A percentile compares a stretch with the other conserved stretches of the same genome.
phyloP scores from a whole-genome alignment of 768 basidiomycete genomes.

The Russula ochroleuca region DNA sequence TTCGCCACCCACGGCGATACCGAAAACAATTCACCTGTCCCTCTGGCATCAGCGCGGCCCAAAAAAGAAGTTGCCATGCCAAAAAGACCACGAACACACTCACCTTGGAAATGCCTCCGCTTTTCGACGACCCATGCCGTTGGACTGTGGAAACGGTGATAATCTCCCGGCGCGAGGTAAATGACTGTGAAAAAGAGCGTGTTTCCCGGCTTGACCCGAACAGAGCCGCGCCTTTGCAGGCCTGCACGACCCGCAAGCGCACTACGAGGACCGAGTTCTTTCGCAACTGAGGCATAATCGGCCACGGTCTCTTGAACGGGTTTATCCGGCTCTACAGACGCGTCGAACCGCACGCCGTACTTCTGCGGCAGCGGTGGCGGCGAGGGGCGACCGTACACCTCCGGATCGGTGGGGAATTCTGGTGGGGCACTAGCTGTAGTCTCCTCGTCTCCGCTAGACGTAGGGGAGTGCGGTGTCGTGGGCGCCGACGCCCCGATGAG shows the following conservation, averaged over 20 bases:
- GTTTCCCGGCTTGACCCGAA: slow-evolving; percentile 65
- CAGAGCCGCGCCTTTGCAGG: slow-evolving; percentile 35
- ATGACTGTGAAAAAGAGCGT: slow-evolving; percentile 90
- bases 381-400: slow-evolving; percentile 26
- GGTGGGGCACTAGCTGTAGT: slow-evolving; percentile 15
- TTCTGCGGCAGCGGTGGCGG: slow-evolving; percentile 41
- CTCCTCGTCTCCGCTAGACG: slow-evolving; percentile 29
- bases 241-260: slow-evolving; percentile 38
- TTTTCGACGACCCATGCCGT: slow-evolving; percentile 97
- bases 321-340: slow-evolving; percentile 60
- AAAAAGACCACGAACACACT: slow-evolving; percentile 29
- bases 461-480: slow-evolving; percentile 37
- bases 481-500: slow-evolving; percentile 60
- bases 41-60: neutral
- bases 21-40: slow-evolving; percentile 85
- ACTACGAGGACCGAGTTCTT: slow-evolving; percentile 59
- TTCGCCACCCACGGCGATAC: slow-evolving; percentile 96
- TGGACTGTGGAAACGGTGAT: slow-evolving; percentile 96
- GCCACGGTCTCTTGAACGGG: slow-evolving; percentile 53
- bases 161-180: slow-evolving; percentile 97
- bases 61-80: neutral
- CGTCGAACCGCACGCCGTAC: slow-evolving; percentile 67
- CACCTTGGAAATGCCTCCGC: slow-evolving; percentile 88
- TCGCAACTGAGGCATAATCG: slow-evolving; percentile 67
- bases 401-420: slow-evolving; percentile 23